Evolutionary conservation across 441 rosid genomes (phyloP), one percentile per base, ranked within the genome.

Genomic region (Populus hybrid): DNA sequence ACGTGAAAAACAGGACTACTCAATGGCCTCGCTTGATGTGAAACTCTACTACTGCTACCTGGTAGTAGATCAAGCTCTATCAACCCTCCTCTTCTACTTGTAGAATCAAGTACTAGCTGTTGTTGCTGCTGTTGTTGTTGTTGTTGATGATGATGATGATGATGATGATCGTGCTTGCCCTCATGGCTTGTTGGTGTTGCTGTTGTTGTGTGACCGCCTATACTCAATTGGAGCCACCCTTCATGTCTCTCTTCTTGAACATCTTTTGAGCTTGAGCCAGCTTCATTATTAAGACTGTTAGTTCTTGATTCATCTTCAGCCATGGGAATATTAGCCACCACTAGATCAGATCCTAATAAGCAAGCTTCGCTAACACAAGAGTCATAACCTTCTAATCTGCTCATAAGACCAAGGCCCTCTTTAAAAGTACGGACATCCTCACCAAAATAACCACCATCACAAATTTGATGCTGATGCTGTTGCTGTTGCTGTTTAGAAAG

Each of bases 231-330:
- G 26, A 95, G 92, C 99, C 99, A 95, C 3, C 85, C 86, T 78
- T 87, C 86, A 72, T 88, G 89, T 78, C 83, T 82, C 7, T 85
- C 79, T 38, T 67, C 75, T 36, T 71, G 26, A 42, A 64, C 65
- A 19, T 90, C 90, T 35, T 85, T 92, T 23, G 93, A 88, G 85
- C 86, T 87, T 28, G 92, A 89, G 75, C 85, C 84, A 11, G 84
- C 81, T 74, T 79, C 82, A 19, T 89, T 86, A 73, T 86, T 85
- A 63, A 84, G 76, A 84, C 94, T 86, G 73, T 89, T 86, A 73
- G 88, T 90, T 79, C 88, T 90, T 4, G 98, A 91, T 78, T 91
- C 93, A 75, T 94, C 97, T 80, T 91, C 95, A 7, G 97, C 97
- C 98, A 94, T 92, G 83, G 84, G 79, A 80, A 82, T 83, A 75